phyloP scores from a whole-genome alignment of 805 yeast genomes.

The Blastobotrys parvus region DNA sequence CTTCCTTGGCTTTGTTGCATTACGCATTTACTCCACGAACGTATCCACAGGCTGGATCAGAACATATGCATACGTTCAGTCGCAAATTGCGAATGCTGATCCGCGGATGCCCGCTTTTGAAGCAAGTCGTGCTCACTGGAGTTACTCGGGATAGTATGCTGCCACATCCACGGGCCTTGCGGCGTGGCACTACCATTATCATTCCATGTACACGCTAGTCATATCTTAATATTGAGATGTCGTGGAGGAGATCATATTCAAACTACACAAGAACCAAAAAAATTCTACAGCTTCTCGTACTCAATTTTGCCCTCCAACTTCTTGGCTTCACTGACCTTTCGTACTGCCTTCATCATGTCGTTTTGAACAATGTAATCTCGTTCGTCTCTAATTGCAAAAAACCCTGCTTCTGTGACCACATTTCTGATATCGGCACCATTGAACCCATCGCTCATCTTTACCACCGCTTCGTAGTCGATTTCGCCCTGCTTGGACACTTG shows the following conservation, averaged over 20 bases:
- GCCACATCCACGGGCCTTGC: no score
- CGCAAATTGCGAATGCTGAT: no score
- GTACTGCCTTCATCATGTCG: constrained; percentile 94
- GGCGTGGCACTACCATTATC: background rate
- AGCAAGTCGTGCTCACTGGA: no score
- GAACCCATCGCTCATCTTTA: constrained; percentile 97
- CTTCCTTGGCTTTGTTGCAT: no score
- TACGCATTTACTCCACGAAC: no score
- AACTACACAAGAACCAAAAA: background rate
- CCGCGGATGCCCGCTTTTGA: no score
- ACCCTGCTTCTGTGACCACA: constrained; percentile 97
- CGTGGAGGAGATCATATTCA: background rate
- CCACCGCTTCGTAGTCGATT: constrained; percentile 93
- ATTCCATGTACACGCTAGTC: background rate
- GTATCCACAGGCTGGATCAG: no score
- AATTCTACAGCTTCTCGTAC: constrained; percentile 81
- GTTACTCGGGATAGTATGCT: no score
- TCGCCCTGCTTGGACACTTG: constrained; percentile 87
- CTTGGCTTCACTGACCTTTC: constrained; percentile 95
- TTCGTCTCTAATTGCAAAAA: constrained; percentile 95
- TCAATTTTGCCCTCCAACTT: constrained; percentile 94
- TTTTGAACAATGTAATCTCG: constrained; percentile 89
- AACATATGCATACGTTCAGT: no score
- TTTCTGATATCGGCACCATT: constrained; percentile 98
- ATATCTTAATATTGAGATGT: no score